A percentile compares a stretch with the other conserved stretches of the same genome.
phyloP scores from a whole-genome alignment of 2,329 filamentous ascomycete genomes.

The Diaporthe ilicicola region DNA sequence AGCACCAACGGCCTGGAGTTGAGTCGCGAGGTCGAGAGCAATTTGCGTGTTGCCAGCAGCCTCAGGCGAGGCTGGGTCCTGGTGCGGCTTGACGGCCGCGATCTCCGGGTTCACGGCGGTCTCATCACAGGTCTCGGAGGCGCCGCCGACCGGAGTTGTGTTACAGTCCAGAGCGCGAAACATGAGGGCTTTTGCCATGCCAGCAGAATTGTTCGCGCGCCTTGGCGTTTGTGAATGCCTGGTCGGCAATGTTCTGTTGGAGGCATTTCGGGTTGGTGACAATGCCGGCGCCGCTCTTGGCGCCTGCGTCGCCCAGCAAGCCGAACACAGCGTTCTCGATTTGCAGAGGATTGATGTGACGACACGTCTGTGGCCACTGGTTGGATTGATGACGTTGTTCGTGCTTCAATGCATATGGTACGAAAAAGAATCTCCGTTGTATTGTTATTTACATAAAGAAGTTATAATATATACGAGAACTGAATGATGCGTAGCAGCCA shows the following conservation, averaged over 20 bases:
- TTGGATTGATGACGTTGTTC: no score
- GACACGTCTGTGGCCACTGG: no score
- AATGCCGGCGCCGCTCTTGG: conserved; percentile 44
- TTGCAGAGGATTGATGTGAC: conserved; percentile 56
- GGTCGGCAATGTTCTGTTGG: conserved; percentile 48
- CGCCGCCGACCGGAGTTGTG: conserved; percentile 50
- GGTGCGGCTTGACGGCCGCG: conserved; percentile 52
- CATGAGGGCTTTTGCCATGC: conserved; percentile 52
- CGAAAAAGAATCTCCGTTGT: no score
- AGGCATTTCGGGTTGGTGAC: conserved; percentile 34
- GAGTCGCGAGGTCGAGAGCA: conserved; percentile 48
- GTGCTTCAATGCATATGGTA: no score
- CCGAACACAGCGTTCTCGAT: conserved; percentile 59
- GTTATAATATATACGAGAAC: background rate
- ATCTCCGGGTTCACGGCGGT: conserved; percentile 55
- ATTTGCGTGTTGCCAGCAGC: conserved; percentile 51
- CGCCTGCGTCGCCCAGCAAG: conserved; percentile 48
- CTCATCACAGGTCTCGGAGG: conserved; percentile 48
- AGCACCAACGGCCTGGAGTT: conserved; percentile 52
- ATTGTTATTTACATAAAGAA: no score
- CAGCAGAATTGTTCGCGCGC: conserved; percentile 48
- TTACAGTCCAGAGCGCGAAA: conserved; percentile 54
- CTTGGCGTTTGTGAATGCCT: conserved; percentile 57
- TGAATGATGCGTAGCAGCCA: background rate
- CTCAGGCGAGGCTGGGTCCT: conserved; percentile 52